These are phyloP conservation scores for Candida germanica DNA, from an alignment of 805 yeast species.

Conservation along the genomic window DNA sequence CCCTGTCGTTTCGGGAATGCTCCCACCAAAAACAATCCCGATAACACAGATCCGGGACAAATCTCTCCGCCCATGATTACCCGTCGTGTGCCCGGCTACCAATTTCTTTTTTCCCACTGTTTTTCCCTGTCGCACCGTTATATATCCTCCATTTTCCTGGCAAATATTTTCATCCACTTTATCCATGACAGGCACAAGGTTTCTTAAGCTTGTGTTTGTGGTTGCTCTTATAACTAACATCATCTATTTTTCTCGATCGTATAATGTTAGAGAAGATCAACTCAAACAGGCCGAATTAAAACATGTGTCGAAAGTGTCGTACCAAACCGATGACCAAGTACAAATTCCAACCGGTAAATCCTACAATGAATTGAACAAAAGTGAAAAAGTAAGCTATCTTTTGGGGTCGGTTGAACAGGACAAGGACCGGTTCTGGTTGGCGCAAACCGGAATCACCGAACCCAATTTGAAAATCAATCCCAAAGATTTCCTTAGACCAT, in stretches of 20 bases:
- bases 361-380: slow-evolving; percentile 16
- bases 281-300: slow-evolving; percentile 14
- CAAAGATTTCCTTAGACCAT: slow-evolving; percentile 16
- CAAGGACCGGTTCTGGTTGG: slow-evolving; percentile 28
- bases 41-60: too few relatives aligned
- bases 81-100: slow-evolving; percentile 1
- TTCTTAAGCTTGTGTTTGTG: slow-evolving; percentile 17
- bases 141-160: neutral
- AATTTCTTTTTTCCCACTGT: neutral
- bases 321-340: slow-evolving; percentile 21
- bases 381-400: slow-evolving; percentile 18
- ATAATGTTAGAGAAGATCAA: slow-evolving; percentile 17
- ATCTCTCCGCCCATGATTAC: too few relatives aligned
- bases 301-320: slow-evolving; percentile 13
- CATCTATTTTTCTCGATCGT: slow-evolving; percentile 18
- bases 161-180: neutral
- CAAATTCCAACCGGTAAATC: slow-evolving; percentile 12
- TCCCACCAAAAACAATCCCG: too few relatives aligned
- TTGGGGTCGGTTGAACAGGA: slow-evolving; percentile 19
- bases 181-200: slow-evolving; percentile 15
- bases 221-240: slow-evolving; percentile 20
- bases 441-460: slow-evolving; percentile 24
- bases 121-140: neutral
- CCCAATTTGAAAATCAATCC: slow-evolving; percentile 18
- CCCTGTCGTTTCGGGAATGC: too few relatives aligned